phyloP scores from a whole-genome alignment of 73 alveolate species.

The Paramecium tetraurelia region DNA sequence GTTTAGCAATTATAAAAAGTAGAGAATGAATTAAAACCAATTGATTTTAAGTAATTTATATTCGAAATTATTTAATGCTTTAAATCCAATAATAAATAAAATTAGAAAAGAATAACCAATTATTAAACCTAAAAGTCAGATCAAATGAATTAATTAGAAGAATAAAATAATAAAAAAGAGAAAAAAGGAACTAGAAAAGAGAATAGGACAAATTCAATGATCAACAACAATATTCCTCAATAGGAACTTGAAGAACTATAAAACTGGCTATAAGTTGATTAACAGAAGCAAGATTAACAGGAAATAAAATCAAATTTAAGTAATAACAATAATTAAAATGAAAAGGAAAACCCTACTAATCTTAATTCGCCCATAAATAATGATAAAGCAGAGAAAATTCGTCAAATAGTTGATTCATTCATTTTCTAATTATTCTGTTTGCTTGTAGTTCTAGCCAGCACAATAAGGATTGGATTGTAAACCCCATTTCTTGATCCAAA shows the following conservation, averaged over 20 bases:
- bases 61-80: not conserved
- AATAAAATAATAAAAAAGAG: not conserved
- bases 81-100: not conserved
- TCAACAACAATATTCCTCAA: not conserved
- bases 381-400: not conserved
- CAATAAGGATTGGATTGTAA: not conserved
- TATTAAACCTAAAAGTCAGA: not conserved
- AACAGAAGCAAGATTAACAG: not conserved
- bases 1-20: not conserved
- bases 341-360: not conserved
- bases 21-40: not conserved
- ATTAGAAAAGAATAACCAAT: not conserved
- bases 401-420: not conserved
- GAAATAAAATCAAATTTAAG: not conserved
- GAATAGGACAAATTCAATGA: not conserved
- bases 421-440: not conserved
- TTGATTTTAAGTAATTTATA: not conserved
- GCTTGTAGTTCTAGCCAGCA: not conserved
- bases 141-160: not conserved
- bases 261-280: not conserved
- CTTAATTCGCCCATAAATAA: not conserved
- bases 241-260: not conserved
- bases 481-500: conserved; percentile 10
- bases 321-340: not conserved
- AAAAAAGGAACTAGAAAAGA: not conserved